Conservation (phyloP, 768 basidiomycete genomes). For the Boletus subcaerulescens region DNA sequence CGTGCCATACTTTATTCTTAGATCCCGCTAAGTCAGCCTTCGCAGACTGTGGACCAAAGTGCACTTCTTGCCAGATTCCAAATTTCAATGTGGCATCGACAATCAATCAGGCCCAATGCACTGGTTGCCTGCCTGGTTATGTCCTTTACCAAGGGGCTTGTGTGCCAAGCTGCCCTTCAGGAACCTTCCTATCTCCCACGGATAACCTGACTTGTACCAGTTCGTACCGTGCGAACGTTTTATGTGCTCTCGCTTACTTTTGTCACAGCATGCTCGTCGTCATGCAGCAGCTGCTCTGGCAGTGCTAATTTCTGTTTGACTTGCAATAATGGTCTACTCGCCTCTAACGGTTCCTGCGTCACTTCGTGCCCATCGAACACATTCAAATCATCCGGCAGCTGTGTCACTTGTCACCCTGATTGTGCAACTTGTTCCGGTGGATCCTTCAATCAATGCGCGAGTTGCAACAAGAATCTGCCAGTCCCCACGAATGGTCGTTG, state of each 20-base stretch:
- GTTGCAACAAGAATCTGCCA: constrained; percentile 64
- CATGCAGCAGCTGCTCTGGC: constrained; percentile 70
- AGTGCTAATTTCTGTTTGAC: constrained; percentile 69
- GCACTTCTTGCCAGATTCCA: constrained; percentile 72
- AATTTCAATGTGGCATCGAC: constrained; percentile 70
- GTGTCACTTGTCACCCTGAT: constrained; percentile 80
- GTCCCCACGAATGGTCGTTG: constrained; percentile 76
- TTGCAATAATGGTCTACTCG: constrained; percentile 64
- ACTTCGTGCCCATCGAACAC: constrained; percentile 70
- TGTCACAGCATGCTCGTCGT: constrained; percentile 60
- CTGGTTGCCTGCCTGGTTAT: constrained; percentile 73
- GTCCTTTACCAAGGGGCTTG: constrained; percentile 72
- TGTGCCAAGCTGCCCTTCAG: constrained; percentile 65
- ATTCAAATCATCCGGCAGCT: constrained; percentile 62
- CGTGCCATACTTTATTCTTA: constrained; percentile 1
- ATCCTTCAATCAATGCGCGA: constrained; percentile 75
- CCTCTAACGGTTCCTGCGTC: constrained; percentile 72
- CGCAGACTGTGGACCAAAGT: constrained; percentile 78
- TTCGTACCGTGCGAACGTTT: constrained; percentile 35
- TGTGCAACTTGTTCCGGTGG: constrained; percentile 81
- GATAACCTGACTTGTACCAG: constrained; percentile 75
- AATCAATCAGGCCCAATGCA: constrained; percentile 64
- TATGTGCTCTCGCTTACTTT: constrained; percentile 7
- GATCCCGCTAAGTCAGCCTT: background rate
- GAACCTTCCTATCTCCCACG: constrained; percentile 66